Conservation (phyloP, 2,329 filamentous ascomycete species). For the Trichophyton mentagrophytes region DNA sequence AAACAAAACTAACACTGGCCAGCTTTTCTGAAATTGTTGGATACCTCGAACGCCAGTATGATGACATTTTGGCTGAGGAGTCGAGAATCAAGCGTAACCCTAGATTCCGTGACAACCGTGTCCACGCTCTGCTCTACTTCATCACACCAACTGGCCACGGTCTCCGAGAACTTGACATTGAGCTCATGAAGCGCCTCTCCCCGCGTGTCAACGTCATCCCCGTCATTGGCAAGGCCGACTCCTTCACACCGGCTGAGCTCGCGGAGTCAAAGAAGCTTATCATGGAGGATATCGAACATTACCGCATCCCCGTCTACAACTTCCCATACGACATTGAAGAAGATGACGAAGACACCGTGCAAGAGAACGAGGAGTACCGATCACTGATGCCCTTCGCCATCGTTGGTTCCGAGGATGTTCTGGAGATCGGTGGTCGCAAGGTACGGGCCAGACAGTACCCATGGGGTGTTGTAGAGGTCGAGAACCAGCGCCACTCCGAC, state of each 20-base stretch:
- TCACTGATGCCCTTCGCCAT: conserved; percentile 99
- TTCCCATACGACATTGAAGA: conserved; percentile 99
- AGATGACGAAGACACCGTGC: conserved; percentile 97
- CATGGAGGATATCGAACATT: conserved; percentile 99
- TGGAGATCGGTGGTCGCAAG: conserved; percentile 85
- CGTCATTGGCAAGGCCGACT: conserved; percentile 96
- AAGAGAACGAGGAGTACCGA: conserved; percentile 95
- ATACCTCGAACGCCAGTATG: conserved; percentile 97
- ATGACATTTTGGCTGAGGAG: conserved; percentile 97
- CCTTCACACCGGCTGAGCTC: conserved; percentile 86
- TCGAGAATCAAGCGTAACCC: conserved; percentile 99
- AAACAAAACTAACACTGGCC: conserved; percentile 5
- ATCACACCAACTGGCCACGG: conserved; percentile 97
- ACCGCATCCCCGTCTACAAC: conserved; percentile 99
- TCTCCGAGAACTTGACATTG: conserved; percentile 96
- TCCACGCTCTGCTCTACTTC: conserved; percentile 97
- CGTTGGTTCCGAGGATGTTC: conserved; percentile 87
- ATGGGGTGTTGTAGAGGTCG: conserved; percentile 97
- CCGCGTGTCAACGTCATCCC: conserved; percentile 98
- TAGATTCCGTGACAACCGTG: conserved; percentile 96
- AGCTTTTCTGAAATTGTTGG: conserved; percentile 97
- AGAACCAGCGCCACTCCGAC: conserved; percentile 97
- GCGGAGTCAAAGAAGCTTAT: conserved; percentile 99
- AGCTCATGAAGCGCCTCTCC: conserved; percentile 98
- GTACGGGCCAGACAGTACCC: conserved; percentile 95